These are phyloP conservation scores for Phytophthora podocarpi DNA, from an alignment of 352 stramenopile genomes.

Conservation along the genomic window DNA sequence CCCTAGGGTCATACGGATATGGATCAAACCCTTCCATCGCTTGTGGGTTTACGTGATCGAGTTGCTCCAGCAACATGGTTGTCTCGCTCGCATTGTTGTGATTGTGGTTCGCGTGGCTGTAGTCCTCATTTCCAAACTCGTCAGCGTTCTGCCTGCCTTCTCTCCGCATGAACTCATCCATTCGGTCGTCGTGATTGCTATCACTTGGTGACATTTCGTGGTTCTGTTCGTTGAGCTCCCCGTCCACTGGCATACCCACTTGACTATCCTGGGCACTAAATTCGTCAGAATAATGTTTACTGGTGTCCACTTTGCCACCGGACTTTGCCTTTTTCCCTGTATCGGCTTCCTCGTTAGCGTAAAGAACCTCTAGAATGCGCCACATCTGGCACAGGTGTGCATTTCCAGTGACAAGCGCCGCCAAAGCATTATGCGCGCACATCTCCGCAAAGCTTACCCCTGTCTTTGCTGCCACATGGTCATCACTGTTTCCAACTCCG, in stretches of 20 bases:
- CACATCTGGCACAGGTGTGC: constrained; percentile 85
- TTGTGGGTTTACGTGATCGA: constrained; percentile 88
- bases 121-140: constrained; percentile 24
- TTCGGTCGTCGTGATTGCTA: constrained; percentile 19
- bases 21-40: constrained; percentile 87
- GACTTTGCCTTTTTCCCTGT: not conserved
- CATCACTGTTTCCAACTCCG: constrained; percentile 10
- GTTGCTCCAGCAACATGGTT: constrained; percentile 77
- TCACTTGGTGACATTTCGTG: constrained; percentile 11
- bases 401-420: constrained; percentile 75
- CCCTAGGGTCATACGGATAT: constrained; percentile 73
- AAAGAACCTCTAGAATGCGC: constrained; percentile 85
- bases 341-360: constrained; percentile 44
- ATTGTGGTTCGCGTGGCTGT: constrained; percentile 25
- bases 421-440: constrained; percentile 85
- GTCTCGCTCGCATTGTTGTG: constrained; percentile 66
- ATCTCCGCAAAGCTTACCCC: constrained; percentile 67
- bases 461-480: constrained; percentile 1
- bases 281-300: constrained; percentile 11
- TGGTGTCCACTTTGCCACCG: constrained; percentile 3
- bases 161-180: constrained; percentile 14
- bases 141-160: constrained; percentile 16
- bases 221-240: constrained; percentile 19
- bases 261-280: constrained; percentile 18
- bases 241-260: constrained; percentile 30